Percentiles rank a stretch among this genome's conserved stretches.
phyloP scores from a whole-genome alignment of 1,284 basidiomycete species.

The Cryptococcus amylolentus region DNA sequence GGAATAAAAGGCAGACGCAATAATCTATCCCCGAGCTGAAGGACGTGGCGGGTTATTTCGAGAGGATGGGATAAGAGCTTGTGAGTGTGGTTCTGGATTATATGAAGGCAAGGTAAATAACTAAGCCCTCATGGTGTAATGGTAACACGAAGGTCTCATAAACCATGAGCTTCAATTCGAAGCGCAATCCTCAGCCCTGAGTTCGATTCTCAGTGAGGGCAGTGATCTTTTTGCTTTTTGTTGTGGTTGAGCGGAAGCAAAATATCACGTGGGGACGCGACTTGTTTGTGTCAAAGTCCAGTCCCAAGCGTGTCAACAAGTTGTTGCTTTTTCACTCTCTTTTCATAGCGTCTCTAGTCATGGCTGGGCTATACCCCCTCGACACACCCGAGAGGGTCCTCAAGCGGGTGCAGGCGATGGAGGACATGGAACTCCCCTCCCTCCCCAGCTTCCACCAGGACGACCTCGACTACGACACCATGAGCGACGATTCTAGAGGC shows the following conservation, averaged over 20 bases:
- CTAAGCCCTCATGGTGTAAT: slow-evolving; percentile 1
- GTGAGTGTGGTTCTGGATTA: too few species aligned
- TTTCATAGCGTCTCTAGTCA: background rate
- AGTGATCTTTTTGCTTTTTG: slow-evolving; percentile 1
- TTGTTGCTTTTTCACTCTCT: background rate
- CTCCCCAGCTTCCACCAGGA: slow-evolving; percentile 43
- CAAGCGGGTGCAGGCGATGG: slow-evolving; percentile 32
- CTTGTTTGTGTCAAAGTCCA: slow-evolving; percentile 1
- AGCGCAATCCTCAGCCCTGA: slow-evolving; percentile 1
- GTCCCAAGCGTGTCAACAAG: background rate
- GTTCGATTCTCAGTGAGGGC: slow-evolving; percentile 3
- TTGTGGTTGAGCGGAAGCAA: background rate
- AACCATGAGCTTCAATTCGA: background rate
- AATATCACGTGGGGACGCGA: background rate
- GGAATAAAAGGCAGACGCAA: too few species aligned
- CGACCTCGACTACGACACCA: slow-evolving; percentile 36
- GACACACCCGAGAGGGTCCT: slow-evolving; percentile 41
- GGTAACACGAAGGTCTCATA: slow-evolving; percentile 4
- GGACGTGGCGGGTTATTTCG: too few species aligned
- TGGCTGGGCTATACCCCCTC: slow-evolving; percentile 27
- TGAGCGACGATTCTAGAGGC: slow-evolving; percentile 4
- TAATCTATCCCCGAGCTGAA: too few species aligned
- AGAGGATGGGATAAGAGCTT: too few species aligned
- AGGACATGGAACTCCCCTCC: slow-evolving; percentile 45
- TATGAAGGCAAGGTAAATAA: too few species aligned